Conservation (phyloP, 2,329 filamentous ascomycete species). For the Hymenoscyphus repandus region DNA sequence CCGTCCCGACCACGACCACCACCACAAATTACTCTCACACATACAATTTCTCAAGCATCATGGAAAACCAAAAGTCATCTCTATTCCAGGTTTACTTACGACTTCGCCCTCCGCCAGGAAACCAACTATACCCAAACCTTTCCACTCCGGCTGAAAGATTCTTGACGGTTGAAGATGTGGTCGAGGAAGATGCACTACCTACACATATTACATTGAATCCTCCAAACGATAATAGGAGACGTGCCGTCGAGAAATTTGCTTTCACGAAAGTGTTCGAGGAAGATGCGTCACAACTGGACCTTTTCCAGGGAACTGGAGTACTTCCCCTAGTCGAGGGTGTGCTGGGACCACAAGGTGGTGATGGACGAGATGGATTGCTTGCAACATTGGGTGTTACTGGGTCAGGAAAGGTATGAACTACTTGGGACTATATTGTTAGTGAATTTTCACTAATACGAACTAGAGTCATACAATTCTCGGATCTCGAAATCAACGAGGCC, state of each 20-base stretch:
- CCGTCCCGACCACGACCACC: no score
- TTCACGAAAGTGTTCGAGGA: conserved; percentile 95
- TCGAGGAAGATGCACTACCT: conserved; percentile 40
- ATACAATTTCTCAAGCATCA: conserved; percentile 14
- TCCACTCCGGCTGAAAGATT: conserved; percentile 57
- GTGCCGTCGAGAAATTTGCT: conserved; percentile 86
- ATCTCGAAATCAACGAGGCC: conserved; percentile 75
- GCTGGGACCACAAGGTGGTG: conserved; percentile 63
- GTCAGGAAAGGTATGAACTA: conserved; percentile 73
- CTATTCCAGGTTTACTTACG: conserved; percentile 92
- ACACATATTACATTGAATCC: conserved; percentile 75
- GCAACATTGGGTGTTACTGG: conserved; percentile 93
- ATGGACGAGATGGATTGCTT: conserved; percentile 82
- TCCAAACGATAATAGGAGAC: conserved; percentile 74
- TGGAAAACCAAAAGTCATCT: conserved; percentile 43
- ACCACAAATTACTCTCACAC: no score
- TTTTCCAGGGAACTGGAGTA: conserved; percentile 78
- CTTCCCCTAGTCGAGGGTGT: conserved; percentile 75
- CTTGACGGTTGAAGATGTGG: conserved; percentile 65
- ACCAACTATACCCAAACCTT: conserved; percentile 33
- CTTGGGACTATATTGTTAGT: not conserved
- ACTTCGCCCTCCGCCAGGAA: conserved; percentile 59
- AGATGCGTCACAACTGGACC: conserved; percentile 72
- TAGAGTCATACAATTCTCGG: conserved; percentile 95
- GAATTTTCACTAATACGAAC: conserved; percentile 12